Percentiles rank a stretch among this genome's conserved stretches.
These are phyloP conservation scores for Ascochyta viciae-villosae DNA, from an alignment of 2,329 filamentous ascomycete species.

Conservation along the genomic window DNA sequence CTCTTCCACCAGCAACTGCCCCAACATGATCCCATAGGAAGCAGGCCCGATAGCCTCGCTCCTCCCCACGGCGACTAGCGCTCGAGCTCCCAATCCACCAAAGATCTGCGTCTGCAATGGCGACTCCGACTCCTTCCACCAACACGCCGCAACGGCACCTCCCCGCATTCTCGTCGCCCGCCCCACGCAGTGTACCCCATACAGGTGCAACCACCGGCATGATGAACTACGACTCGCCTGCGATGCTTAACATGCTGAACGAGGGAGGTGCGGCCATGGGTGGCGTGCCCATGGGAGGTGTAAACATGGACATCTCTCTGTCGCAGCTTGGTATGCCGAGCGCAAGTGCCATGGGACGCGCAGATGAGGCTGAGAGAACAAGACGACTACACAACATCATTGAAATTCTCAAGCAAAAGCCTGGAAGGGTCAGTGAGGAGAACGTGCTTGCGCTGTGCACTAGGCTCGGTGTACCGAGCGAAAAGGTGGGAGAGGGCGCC, in stretches of 20 bases:
- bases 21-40: constrained; percentile 17
- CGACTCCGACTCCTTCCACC: constrained; percentile 48
- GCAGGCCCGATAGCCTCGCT: constrained; percentile 1
- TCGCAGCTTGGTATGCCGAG: constrained; percentile 52
- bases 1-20: constrained; percentile 5
- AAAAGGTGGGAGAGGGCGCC: constrained; percentile 35
- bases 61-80: constrained; percentile 4
- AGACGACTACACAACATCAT: constrained; percentile 67
- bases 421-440: constrained; percentile 74
- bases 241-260: constrained; percentile 52
- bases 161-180: constrained; percentile 49
- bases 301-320: constrained; percentile 48
- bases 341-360: constrained; percentile 48
- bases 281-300: constrained; percentile 48
- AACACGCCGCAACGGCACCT: constrained; percentile 49
- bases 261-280: constrained; percentile 49
- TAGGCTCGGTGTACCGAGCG: constrained; percentile 66
- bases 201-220: constrained; percentile 44
- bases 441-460: constrained; percentile 75
- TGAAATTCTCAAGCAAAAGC: constrained; percentile 70
- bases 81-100: background rate
- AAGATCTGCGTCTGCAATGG: constrained; percentile 28
- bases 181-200: constrained; percentile 52
- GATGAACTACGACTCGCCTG: constrained; percentile 52
- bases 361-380: constrained; percentile 61